A percentile compares a stretch with the other conserved stretches of the same genome.
phyloP scores from a whole-genome alignment of 2,329 filamentous ascomycete genomes.

The Macrophomina tecta region DNA sequence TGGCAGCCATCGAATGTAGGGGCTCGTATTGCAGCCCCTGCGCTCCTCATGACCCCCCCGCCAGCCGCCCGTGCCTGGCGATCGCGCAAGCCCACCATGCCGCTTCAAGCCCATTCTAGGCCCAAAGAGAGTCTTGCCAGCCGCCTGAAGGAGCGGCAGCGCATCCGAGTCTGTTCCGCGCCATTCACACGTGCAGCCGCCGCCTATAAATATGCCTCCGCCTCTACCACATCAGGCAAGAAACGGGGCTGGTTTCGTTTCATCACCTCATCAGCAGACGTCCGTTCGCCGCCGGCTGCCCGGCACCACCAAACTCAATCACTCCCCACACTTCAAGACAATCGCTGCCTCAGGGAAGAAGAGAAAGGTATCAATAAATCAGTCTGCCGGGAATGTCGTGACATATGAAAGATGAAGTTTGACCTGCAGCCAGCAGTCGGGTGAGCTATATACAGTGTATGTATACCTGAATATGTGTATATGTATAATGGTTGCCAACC shows the following conservation, averaged over 20 bases:
- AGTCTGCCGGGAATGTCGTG: conserved; percentile 6
- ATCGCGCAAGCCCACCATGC: conserved; percentile 2
- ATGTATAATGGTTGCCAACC: neutral
- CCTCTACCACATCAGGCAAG: neutral
- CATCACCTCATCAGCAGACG: neutral
- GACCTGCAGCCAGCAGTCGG: conserved; percentile 8
- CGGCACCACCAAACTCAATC: neutral
- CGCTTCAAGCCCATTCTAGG: neutral
- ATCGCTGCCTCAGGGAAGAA: neutral
- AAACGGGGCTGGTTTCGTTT: conserved; percentile 15
- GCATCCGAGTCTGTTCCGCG: neutral
- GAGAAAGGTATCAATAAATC: conserved; percentile 7
- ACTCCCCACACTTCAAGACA: neutral
- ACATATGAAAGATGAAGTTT: conserved; percentile 11
- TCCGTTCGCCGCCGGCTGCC: neutral
- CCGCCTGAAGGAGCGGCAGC: conserved; percentile 3
- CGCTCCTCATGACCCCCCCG: neutral
- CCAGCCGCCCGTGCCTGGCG: conserved; percentile 16
- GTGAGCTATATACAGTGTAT: conserved; percentile 16
- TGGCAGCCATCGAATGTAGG: neutral
- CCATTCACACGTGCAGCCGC: conserved; percentile 3
- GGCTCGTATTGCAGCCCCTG: conserved; percentile 24
- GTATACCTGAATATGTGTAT: neutral
- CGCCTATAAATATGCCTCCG: conserved; percentile 14
- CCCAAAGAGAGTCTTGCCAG: neutral